phyloP scores from a whole-genome alignment of 495 filamentous ascomycete species.

The Lineolata rhizophorae region DNA sequence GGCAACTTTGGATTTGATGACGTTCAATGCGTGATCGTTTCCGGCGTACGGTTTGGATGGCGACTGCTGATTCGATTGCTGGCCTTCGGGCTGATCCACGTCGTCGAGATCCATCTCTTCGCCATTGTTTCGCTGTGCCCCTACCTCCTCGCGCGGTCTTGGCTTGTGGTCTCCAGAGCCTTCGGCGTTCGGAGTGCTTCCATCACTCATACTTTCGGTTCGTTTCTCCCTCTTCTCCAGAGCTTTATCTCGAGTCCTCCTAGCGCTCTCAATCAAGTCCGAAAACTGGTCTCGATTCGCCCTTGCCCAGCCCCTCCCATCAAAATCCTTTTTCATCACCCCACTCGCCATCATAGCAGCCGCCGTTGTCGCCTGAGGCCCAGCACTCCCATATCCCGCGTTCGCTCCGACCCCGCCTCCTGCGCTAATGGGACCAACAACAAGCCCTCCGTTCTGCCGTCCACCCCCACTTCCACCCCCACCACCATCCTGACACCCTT shows the following conservation, averaged over 20 bases:
- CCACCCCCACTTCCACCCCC: too few relatives aligned
- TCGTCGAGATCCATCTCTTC: too few relatives aligned
- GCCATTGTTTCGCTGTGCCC: too few relatives aligned
- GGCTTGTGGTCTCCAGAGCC: not conserved
- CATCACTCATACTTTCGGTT: slow-evolving; percentile 1
- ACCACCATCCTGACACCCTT: too few relatives aligned
- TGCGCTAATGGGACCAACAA: too few relatives aligned
- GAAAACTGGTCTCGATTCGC: slow-evolving; percentile 54
- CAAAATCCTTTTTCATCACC: slow-evolving; percentile 64
- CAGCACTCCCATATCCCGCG: too few relatives aligned
- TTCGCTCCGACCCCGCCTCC: too few relatives aligned
- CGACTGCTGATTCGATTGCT: too few relatives aligned
- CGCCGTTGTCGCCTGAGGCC: too few relatives aligned
- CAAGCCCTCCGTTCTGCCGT: too few relatives aligned
- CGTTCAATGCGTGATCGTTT: slow-evolving; percentile 1
- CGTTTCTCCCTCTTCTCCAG: not conserved
- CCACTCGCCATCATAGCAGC: slow-evolving; percentile 7
- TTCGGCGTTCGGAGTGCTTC: not conserved
- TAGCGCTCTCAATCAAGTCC: slow-evolving; percentile 17
- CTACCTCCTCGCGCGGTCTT: not conserved
- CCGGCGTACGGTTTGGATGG: too few relatives aligned
- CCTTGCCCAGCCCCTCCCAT: slow-evolving; percentile 51
- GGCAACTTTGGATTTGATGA: slow-evolving; percentile 1
- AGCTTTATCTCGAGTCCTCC: slow-evolving; percentile 6
- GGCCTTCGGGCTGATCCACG: too few relatives aligned